These are phyloP conservation scores for Dioscorea zingiberensis DNA, from an alignment of 106 monocot species.

Conservation along the genomic window DNA sequence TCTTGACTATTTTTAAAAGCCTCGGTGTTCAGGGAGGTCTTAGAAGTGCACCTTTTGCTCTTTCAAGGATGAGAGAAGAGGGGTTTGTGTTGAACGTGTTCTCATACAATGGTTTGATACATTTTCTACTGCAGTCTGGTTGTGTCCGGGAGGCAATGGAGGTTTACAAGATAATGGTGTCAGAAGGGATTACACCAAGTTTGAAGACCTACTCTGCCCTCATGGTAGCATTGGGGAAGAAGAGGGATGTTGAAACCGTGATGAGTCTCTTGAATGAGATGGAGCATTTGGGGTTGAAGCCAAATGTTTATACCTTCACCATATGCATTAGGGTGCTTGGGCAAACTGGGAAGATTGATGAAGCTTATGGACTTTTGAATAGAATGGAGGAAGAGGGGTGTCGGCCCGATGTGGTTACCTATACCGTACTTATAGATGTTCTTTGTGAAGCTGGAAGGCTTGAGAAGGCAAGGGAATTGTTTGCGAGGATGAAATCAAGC, in stretches of 20 bases:
- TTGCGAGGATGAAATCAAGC: conserved; percentile 62
- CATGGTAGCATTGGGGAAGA: conserved; percentile 82
- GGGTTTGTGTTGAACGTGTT: conserved; percentile 73
- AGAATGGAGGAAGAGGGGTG: conserved; percentile 77
- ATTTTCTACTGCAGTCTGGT: conserved; percentile 70
- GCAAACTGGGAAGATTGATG: conserved; percentile 53
- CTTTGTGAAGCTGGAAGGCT: conserved; percentile 63
- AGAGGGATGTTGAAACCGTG: conserved; percentile 43
- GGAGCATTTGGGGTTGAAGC: conserved; percentile 63
- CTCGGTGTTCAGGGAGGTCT: conserved; percentile 50
- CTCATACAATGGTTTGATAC: conserved; percentile 82
- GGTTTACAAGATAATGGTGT: conserved; percentile 66
- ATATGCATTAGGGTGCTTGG: conserved; percentile 89
- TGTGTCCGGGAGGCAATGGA: conserved; percentile 54
- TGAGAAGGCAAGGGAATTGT: conserved; percentile 61
- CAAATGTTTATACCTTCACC: conserved; percentile 91
- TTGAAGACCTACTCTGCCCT: conserved; percentile 85
- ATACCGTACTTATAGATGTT: conserved; percentile 73
- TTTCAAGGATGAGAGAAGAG: conserved; percentile 51
- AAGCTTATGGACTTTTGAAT: conserved; percentile 50
- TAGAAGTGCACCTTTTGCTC: conserved; percentile 48
- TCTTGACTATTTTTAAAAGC: conserved; percentile 62
- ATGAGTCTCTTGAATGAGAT: conserved; percentile 69
- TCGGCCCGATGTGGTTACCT: conserved; percentile 81
- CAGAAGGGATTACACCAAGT: conserved; percentile 65